A percentile compares a stretch with the other conserved stretches of the same genome.
phyloP scores from a whole-genome alignment of 306 rosid genomes.

The Abrus pulchellus region DNA sequence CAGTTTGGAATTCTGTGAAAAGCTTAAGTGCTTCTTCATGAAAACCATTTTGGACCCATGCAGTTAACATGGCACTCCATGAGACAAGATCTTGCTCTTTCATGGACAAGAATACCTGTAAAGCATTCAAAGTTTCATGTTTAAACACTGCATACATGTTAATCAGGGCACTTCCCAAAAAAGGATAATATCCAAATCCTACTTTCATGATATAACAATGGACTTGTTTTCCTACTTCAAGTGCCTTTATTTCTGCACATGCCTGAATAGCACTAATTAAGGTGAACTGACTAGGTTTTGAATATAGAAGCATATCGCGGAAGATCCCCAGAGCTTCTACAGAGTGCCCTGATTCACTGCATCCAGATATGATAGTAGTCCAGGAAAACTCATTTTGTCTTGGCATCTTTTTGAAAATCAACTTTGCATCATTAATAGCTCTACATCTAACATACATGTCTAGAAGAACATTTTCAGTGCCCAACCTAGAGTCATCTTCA shows the following conservation, averaged over 20 bases:
- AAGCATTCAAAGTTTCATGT: slow-evolving; percentile 52
- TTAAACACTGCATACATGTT: slow-evolving; percentile 54
- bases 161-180: slow-evolving; percentile 56
- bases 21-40: slow-evolving; percentile 55
- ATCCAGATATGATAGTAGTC: slow-evolving; percentile 53
- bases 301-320: slow-evolving; percentile 47
- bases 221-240: slow-evolving; percentile 51
- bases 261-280: slow-evolving; percentile 51
- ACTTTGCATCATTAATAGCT: slow-evolving; percentile 47
- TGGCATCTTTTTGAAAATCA: slow-evolving; percentile 51
- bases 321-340: slow-evolving; percentile 51
- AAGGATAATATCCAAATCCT: slow-evolving; percentile 55
- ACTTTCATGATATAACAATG: slow-evolving; percentile 51
- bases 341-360: slow-evolving; percentile 49
- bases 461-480: slow-evolving; percentile 54
- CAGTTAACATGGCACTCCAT: slow-evolving; percentile 58
- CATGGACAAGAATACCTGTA: slow-evolving; percentile 49
- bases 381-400: slow-evolving; percentile 55
- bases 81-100: slow-evolving; percentile 54
- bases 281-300: slow-evolving; percentile 56
- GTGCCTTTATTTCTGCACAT: slow-evolving; percentile 49
- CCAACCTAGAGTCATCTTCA: slow-evolving; percentile 49
- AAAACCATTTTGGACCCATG: slow-evolving; percentile 61
- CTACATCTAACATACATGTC: slow-evolving; percentile 59
- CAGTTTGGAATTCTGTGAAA: slow-evolving; percentile 47